phyloP scores from a whole-genome alignment of 495 filamentous ascomycete species.

The Xylaria longipes region DNA sequence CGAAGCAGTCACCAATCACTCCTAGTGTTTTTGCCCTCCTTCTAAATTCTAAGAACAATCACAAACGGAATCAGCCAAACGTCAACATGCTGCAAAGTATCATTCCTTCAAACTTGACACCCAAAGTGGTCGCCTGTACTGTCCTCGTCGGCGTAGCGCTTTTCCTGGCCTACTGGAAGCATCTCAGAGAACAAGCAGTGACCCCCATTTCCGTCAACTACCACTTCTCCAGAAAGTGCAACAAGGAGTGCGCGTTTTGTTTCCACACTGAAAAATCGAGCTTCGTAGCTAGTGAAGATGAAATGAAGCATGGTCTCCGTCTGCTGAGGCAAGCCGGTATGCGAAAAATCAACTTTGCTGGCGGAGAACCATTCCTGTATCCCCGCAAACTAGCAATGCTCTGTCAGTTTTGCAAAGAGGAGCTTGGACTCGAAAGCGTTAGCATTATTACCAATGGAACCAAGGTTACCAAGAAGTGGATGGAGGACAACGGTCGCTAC shows the following conservation, averaged over 20 bases:
- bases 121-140: neutral
- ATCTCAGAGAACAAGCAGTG: neutral
- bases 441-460: constrained; percentile 63
- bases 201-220: constrained; percentile 57
- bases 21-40: neutral
- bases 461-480: constrained; percentile 52
- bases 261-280: constrained; percentile 63
- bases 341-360: constrained; percentile 66
- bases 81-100: constrained; percentile 20
- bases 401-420: constrained; percentile 57
- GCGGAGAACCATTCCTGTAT: constrained; percentile 67
- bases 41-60: neutral
- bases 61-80: neutral
- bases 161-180: neutral
- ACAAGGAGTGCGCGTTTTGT: constrained; percentile 61
- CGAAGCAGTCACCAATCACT: neutral
- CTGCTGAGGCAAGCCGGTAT: constrained; percentile 60
- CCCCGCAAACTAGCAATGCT: constrained; percentile 53
- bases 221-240: constrained; percentile 58
- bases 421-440: constrained; percentile 56
- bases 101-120: neutral
- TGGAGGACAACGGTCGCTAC: constrained; percentile 48
- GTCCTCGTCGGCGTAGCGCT: neutral
- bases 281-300: constrained; percentile 45
- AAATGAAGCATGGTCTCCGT: constrained; percentile 52